Percentiles rank a stretch among this genome's conserved stretches.
These are phyloP conservation scores for Backusella macrospora DNA, from an alignment of 192 early-diverging fungal species.

Conservation along the genomic window DNA sequence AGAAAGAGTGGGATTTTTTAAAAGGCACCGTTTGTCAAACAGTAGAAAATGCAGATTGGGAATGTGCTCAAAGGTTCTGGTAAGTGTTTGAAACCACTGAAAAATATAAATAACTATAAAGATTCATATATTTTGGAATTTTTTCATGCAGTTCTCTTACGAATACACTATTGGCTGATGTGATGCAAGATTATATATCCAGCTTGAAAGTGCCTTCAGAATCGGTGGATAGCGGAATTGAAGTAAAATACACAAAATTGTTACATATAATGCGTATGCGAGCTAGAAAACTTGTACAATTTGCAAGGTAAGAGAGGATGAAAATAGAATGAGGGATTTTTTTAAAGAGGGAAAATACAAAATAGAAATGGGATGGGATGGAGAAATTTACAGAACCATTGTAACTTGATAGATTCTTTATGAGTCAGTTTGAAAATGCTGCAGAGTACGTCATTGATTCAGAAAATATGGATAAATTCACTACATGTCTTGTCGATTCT, in stretches of 20 bases:
- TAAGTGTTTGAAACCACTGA: slow-evolving; percentile 31
- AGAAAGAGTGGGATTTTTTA: slow-evolving; percentile 84
- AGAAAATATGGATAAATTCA: slow-evolving; percentile 53
- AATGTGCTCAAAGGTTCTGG: slow-evolving; percentile 80
- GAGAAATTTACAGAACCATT: neutral
- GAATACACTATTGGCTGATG: slow-evolving; percentile 47
- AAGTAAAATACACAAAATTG: slow-evolving; percentile 61
- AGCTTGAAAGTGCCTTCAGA: slow-evolving; percentile 45
- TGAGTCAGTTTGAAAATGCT: slow-evolving; percentile 67
- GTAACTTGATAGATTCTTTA: slow-evolving; percentile 47
- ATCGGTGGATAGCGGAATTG: slow-evolving; percentile 42
- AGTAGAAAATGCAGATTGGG: slow-evolving; percentile 74
- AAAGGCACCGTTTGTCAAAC: slow-evolving; percentile 62
- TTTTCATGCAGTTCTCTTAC: slow-evolving; percentile 47
- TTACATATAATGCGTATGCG: slow-evolving; percentile 67
- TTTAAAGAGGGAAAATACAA: neutral
- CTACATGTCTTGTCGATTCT: slow-evolving; percentile 64
- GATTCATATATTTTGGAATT: slow-evolving; percentile 7
- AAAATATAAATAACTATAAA: neutral
- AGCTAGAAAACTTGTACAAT: slow-evolving; percentile 63
- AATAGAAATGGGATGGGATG: no score
- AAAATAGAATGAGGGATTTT: neutral
- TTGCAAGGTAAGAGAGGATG: slow-evolving; percentile 51
- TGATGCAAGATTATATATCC: slow-evolving; percentile 52
- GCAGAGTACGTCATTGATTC: slow-evolving; percentile 75